phyloP scores from a whole-genome alignment of 2,329 filamentous ascomycete species.

The Colletotrichum kahawae region DNA sequence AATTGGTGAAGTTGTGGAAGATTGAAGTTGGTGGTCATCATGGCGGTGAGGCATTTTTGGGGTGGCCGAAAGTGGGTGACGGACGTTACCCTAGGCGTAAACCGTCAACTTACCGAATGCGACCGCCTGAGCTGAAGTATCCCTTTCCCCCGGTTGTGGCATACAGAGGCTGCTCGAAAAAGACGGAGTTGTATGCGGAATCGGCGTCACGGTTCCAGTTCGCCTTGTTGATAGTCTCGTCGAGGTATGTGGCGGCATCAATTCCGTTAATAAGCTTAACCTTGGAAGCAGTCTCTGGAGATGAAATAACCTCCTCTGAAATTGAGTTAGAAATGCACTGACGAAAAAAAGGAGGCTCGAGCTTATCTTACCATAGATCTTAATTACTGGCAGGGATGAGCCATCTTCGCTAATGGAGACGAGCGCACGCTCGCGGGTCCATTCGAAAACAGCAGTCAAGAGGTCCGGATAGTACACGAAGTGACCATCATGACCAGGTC shows the following conservation, averaged over 20 bases:
- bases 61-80: too few species aligned
- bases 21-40: too few species aligned
- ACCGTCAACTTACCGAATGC: conserved; percentile 14
- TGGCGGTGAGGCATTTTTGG: too few species aligned
- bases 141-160: conserved; percentile 26
- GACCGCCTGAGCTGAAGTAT: conserved; percentile 36
- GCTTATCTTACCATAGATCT: conserved; percentile 40
- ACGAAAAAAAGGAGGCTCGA: not conserved
- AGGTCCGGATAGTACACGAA: conserved; percentile 46
- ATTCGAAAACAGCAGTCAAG: conserved; percentile 40
- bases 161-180: conserved; percentile 30
- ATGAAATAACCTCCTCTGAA: conserved; percentile 33
- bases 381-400: conserved; percentile 47
- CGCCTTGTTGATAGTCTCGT: conserved; percentile 24
- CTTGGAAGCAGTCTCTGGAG: conserved; percentile 27
- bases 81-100: too few species aligned
- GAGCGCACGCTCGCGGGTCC: conserved; percentile 42
- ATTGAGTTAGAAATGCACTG: not conserved
- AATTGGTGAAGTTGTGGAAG: too few species aligned
- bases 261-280: conserved; percentile 33
- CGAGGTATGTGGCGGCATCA: conserved; percentile 26
- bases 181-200: conserved; percentile 43
- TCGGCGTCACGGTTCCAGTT: conserved; percentile 30
- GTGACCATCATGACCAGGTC: conserved; percentile 46
- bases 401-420: conserved; percentile 41